These are phyloP conservation scores for Leccinellum luteum DNA, from an alignment of 768 basidiomycete species.

Conservation along the genomic window DNA sequence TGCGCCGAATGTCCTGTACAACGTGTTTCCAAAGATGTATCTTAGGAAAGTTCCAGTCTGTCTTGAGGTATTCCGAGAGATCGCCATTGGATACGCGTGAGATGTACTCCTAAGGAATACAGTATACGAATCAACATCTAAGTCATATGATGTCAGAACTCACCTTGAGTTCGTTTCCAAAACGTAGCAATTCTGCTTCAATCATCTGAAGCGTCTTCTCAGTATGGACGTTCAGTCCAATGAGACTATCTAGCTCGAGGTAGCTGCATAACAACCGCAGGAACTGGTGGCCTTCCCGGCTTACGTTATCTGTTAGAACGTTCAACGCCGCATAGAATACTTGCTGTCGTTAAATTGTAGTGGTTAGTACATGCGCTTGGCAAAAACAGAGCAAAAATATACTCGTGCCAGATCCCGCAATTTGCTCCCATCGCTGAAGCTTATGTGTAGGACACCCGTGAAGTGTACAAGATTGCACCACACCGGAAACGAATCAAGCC, in stretches of 20 bases:
- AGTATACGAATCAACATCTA: background rate
- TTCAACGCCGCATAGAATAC: background rate
- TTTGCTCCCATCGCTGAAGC: constrained; percentile 1
- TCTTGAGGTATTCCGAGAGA: constrained; percentile 14
- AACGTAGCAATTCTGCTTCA: too few relatives aligned
- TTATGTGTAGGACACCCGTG: background rate
- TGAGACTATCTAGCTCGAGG: too few relatives aligned
- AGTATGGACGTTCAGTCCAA: too few relatives aligned
- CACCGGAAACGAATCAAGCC: background rate
- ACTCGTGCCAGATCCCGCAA: constrained; percentile 1
- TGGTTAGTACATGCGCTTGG: background rate
- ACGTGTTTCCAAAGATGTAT: constrained; percentile 33
- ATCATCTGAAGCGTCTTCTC: too few relatives aligned
- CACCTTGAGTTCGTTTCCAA: too few relatives aligned
- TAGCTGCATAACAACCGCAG: too few relatives aligned
- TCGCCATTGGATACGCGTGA: background rate
- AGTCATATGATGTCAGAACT: background rate
- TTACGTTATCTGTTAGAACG: too few relatives aligned
- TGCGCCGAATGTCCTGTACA: constrained; percentile 30
- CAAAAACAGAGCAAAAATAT: background rate
- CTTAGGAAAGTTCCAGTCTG: constrained; percentile 38
- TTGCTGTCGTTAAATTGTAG: background rate
- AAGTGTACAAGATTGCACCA: constrained; percentile 3
- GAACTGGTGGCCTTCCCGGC: too few relatives aligned
- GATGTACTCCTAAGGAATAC: background rate